Evolutionary conservation across 306 rosid species (phyloP).

Genomic region (Vigna mungo): DNA sequence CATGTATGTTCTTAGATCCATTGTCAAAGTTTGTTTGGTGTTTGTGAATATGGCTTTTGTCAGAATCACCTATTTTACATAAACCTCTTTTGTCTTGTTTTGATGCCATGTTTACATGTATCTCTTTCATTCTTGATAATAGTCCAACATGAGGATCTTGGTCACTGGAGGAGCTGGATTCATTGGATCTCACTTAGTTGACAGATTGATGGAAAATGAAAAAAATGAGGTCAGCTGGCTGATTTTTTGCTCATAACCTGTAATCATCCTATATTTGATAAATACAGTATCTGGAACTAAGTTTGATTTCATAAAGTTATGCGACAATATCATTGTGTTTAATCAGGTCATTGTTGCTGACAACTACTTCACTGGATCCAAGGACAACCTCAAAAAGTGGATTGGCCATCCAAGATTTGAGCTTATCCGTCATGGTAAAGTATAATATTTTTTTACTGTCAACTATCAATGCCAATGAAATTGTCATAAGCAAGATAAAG

Average conservation of each 20-base stretch:
- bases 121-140: conserved; percentile 38
- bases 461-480: conserved; percentile 6
- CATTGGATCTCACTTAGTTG: conserved; percentile 96
- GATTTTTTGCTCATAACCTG: neutral
- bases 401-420: conserved; percentile 97
- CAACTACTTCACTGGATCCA: conserved; percentile 94
- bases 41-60: neutral
- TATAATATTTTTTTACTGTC: conserved; percentile 29
- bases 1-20: neutral
- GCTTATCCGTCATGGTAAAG: conserved; percentile 93
- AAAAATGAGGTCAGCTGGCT: conserved; percentile 76
- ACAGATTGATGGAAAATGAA: conserved; percentile 94
- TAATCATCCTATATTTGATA: neutral
- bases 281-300: neutral
- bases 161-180: conserved; percentile 99
- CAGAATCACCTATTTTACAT: conserved; percentile 1
- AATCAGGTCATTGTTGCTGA: conserved; percentile 90
- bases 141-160: conserved; percentile 96
- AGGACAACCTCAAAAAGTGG: conserved; percentile 90
- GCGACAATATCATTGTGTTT: conserved; percentile 18
- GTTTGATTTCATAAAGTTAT: conserved; percentile 18
- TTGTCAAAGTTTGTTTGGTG: conserved; percentile 31
- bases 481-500: neutral
- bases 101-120: conserved; percentile 28
- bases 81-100: neutral